Conservation (phyloP, 1,139 yeast species). For the Wickerhamiella pararugosa region DNA sequence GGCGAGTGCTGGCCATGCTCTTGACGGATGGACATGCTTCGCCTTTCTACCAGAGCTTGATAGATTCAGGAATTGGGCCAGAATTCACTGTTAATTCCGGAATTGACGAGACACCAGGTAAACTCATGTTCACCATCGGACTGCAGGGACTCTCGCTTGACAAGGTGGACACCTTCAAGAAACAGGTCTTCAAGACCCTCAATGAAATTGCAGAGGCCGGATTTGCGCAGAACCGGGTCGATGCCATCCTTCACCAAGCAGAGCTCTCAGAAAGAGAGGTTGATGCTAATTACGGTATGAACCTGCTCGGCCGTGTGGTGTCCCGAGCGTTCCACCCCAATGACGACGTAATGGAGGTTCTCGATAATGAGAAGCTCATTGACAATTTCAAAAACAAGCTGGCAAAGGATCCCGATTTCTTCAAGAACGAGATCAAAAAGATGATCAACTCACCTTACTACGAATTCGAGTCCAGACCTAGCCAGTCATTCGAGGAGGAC, state of each 20-base stretch:
- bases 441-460: conserved; percentile 43
- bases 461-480: conserved; percentile 65
- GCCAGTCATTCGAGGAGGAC: conserved; percentile 34
- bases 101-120: conserved; percentile 66
- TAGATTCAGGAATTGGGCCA: conserved; percentile 72
- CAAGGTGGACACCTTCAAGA: conserved; percentile 32
- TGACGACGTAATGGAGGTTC: conserved; percentile 48
- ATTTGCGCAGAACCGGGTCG: conserved; percentile 48
- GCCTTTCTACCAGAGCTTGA: conserved; percentile 67
- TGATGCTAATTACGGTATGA: conserved; percentile 81
- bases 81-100: conserved; percentile 87
- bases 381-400: conserved; percentile 47
- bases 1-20: conserved; percentile 57
- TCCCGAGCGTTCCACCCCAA: conserved; percentile 75
- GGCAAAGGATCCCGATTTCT: conserved; percentile 34
- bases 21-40: conserved; percentile 87
- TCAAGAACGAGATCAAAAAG: conserved; percentile 41
- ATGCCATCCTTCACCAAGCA: conserved; percentile 76
- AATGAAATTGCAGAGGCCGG: conserved; percentile 25
- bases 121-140: conserved; percentile 71
- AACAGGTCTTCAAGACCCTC: conserved; percentile 29
- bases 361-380: conserved; percentile 52
- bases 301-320: conserved; percentile 52
- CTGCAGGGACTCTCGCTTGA: conserved; percentile 53
- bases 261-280: conserved; percentile 76